Conservation (phyloP, 2,329 filamentous ascomycete species). For the Paracamarosporium sp. region DNA sequence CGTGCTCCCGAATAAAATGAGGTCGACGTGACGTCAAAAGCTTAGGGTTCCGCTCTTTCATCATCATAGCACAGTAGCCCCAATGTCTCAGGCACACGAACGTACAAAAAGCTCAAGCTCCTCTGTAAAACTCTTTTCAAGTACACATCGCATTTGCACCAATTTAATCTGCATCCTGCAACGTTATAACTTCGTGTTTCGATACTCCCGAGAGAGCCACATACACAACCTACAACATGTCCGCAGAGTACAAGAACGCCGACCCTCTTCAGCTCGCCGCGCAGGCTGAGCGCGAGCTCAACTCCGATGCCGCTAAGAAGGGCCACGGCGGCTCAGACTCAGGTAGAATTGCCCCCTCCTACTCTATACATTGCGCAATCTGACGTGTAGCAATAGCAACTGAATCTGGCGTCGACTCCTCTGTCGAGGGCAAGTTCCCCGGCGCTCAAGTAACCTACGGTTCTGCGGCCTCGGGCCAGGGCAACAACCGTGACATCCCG, state of each 20-base stretch:
- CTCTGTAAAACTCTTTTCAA: not conserved
- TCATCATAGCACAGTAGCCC: slow-evolving; percentile 1
- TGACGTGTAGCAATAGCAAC: too few relatives aligned
- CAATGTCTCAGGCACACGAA: not conserved
- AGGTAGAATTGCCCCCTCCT: slow-evolving; percentile 33
- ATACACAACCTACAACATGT: slow-evolving; percentile 43
- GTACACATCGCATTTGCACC: not conserved
- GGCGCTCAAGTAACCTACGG: slow-evolving; percentile 53
- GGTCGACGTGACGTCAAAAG: slow-evolving; percentile 28
- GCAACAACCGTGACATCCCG: slow-evolving; percentile 58
- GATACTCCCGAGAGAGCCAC: not conserved
- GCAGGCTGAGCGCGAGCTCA: slow-evolving; percentile 57
- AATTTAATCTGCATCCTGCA: not conserved
- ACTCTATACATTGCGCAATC: not conserved
- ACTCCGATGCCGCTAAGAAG: slow-evolving; percentile 50
- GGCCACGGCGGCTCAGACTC: slow-evolving; percentile 45
- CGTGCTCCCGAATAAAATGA: slow-evolving; percentile 17
- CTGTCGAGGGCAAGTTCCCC: slow-evolving; percentile 51
- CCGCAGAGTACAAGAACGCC: slow-evolving; percentile 49
- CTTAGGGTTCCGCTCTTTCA: slow-evolving; percentile 17
- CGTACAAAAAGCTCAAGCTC: slow-evolving; percentile 2
- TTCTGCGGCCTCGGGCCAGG: slow-evolving; percentile 50
- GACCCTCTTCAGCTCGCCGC: slow-evolving; percentile 53
- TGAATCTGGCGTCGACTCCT: slow-evolving; percentile 56
- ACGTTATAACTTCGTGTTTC: not conserved